Base-by-base conservation (phyloP, 2,329 filamentous ascomycete species). In the Basipetospora sp. region DNA sequence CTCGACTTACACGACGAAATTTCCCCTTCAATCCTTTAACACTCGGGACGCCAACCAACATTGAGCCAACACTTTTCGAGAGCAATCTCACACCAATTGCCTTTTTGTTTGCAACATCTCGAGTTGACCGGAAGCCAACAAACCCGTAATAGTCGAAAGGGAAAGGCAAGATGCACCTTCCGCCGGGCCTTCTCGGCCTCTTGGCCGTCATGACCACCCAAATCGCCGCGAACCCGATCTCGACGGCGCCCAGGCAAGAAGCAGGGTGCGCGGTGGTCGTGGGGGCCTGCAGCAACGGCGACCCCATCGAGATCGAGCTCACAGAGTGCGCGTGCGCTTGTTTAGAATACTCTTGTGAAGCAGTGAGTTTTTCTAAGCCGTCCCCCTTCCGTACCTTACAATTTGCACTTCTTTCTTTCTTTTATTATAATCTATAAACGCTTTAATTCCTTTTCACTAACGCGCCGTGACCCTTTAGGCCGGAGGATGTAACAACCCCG, bases 321-420 rank as follows among this genome's bases (percentile, higher is more conserved):
- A 38, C 30, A 9, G 19, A 33, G n/a, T 38, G 36, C 30, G 36
- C 36, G 22, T 38, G 36, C 22, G 30, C 19, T 9, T 38, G 36
- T n/a, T 16, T 38, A 5, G 19, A 33, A 31, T 28, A 27, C 15
- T 38, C 36, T n/a, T 38, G 36, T 20, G 30, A n/a, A n/a, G n/a
- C n/a, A n/a, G 18, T 17, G 22, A 32, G 36, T 38, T 33, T 9
- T 27, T 13, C 5, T 14, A 17, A 9, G 14, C 3, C 15, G 10
- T n/a, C 28, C 4, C 11, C 16, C 17, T 5, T 11, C 27, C 25
- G 18, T 3, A 9, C n/a, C 11, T 6, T 5, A 3, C 17, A 8
- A 11, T 15, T 13, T 11, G 31, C 13, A 8, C 8, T 13, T 8
- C 25, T 35, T 35, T 9, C 14, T 35, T 6, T 26, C 13, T 16